Evolutionary conservation across 257 asterid species (phyloP).

Genomic region (Jasminum sambac): DNA sequence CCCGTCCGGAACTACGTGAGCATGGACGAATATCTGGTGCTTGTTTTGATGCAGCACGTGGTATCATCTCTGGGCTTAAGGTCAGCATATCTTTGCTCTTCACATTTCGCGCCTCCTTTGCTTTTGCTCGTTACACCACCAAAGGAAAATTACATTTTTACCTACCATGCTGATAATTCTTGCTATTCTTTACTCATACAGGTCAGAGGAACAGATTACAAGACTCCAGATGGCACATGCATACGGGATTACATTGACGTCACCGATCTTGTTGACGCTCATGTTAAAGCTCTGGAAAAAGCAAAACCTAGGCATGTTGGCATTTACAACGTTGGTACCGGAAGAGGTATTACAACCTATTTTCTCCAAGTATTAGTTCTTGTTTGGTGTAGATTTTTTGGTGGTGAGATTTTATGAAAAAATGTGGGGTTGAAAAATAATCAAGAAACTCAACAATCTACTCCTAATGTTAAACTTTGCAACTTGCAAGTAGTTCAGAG

Average conservation of each 20-base stretch:
- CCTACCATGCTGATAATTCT: neutral
- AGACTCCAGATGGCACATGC: conserved; percentile 22
- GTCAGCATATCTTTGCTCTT: conserved; percentile 25
- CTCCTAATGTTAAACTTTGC: no score
- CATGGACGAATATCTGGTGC: conserved; percentile 96
- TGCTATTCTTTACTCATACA: neutral
- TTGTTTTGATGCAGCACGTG: conserved; percentile 94
- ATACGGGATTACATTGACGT: conserved; percentile 23
- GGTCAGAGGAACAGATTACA: conserved; percentile 14
- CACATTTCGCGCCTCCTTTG: neutral
- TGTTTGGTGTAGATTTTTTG: neutral
- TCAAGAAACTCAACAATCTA: no score
- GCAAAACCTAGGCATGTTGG: conserved; percentile 15
- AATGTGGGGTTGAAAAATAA: no score
- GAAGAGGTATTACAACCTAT: conserved; percentile 17
- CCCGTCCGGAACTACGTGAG: conserved; percentile 84
- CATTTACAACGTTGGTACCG: conserved; percentile 23
- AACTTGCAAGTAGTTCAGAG: no score
- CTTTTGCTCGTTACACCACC: neutral
- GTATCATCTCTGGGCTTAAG: conserved; percentile 80
- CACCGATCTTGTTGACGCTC: conserved; percentile 27
- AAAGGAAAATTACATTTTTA: neutral
- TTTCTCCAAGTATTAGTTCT: neutral
- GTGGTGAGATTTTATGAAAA: no score
- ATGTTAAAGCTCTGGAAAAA: conserved; percentile 23